phyloP scores from a whole-genome alignment of 2,329 filamentous ascomycete species.

The Leptodontidium sp. region DNA sequence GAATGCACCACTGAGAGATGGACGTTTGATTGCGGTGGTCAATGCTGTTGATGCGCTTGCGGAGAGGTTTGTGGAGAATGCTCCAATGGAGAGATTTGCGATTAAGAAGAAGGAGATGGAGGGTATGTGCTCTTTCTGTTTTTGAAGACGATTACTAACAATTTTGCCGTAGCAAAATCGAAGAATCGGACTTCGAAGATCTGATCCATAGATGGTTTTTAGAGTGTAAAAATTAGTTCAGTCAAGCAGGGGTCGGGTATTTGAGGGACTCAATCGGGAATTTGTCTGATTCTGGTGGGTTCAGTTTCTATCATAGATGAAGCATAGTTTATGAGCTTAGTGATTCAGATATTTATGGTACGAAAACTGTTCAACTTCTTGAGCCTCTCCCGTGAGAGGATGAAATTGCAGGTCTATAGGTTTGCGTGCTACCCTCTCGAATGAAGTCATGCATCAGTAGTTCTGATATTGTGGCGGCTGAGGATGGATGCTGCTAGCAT shows the following conservation, averaged over 20 bases:
- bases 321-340: no score
- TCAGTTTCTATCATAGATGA: no score
- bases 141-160: slow-evolving; percentile 2
- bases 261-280: neutral
- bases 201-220: slow-evolving; percentile 3
- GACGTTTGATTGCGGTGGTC: slow-evolving; percentile 55
- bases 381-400: no score
- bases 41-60: slow-evolving; percentile 57
- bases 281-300: neutral
- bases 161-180: slow-evolving; percentile 33
- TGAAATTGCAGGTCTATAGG: no score
- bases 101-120: slow-evolving; percentile 49
- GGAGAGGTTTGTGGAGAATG: slow-evolving; percentile 57
- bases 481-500: no score
- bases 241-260: neutral
- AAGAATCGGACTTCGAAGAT: slow-evolving; percentile 38
- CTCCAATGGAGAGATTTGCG: slow-evolving; percentile 54
- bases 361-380: no score
- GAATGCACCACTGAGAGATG: slow-evolving; percentile 54
- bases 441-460: no score
- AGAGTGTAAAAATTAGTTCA: neutral
- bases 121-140: slow-evolving; percentile 31
- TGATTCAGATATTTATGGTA: no score
- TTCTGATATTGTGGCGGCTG: no score
- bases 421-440: no score